Base-by-base conservation (phyloP, 805 yeast species). In the Yamadazyma endophytica region DNA sequence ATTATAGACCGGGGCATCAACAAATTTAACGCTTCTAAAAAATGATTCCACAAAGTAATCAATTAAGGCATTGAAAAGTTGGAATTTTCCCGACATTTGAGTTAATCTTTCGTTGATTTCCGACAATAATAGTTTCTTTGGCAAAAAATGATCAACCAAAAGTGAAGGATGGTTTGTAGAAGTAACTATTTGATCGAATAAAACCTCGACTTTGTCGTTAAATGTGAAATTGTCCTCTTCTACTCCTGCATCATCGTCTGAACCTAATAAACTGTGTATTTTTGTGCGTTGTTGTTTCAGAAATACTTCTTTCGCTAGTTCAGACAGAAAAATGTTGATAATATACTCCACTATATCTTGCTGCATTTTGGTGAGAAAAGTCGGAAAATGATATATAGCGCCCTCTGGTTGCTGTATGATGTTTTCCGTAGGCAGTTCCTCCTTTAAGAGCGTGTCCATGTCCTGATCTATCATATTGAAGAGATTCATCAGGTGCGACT, bases 141-240 rank as follows among this genome's bases (percentile, higher is more conserved):
- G 88, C 52, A 82, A 77, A 44, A 76, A 84, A 52, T 84, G 92
- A 42, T 82, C 84, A 18, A 83, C 89, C 25, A 84, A 51, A 23
- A 84, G 56, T 24, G 81, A 75, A 2, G 90, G 86, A 53, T 84
- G 89, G 44, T 72, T 77, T 3, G 72, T 61, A 0, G 79, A 56
- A n/a, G 69, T 66, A 21, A 62, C 47, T 4, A 79, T 49, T 42
- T 72, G 77, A 5, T 67, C 62, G 26, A 63, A 52, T 33, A 73
- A 48, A 34, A 75, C 44, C 24, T 60, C 52, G n/a, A 71, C 52
- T 40, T 68, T 49, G 8, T 70, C 68, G 16, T 37, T 26, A 18
- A 31, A 38, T 9, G 33, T 18, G 20, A 40, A 17, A 8, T 32
- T 11, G n/a, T 33, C 33, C 5, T 21, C 24, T 14, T 24, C 21